Evolutionary conservation across 1,284 basidiomycete genomes (phyloP).

Genomic region (Marasmius fiardii): DNA sequence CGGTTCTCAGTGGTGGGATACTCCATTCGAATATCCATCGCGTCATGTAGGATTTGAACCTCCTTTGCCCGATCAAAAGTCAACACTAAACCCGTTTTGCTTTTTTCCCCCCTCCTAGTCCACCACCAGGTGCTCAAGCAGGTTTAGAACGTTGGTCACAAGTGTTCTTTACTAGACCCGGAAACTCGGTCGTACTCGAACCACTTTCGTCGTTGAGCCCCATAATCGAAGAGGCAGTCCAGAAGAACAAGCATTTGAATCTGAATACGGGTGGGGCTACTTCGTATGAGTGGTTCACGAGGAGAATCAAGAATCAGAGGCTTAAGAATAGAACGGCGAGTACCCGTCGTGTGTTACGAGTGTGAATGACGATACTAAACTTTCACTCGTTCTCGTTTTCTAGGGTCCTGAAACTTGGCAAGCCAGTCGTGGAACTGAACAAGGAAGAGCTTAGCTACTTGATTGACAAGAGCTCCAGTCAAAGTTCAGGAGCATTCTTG

Average conservation of each 20-base stretch:
- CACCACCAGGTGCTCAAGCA: conserved; percentile 37
- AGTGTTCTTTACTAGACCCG: conserved; percentile 61
- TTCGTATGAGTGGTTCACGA: conserved; percentile 38
- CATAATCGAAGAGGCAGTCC: conserved; percentile 38
- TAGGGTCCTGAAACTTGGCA: conserved; percentile 31
- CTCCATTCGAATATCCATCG: conserved; percentile 47
- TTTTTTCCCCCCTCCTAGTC: conserved; percentile 19
- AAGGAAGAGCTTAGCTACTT: conserved; percentile 12
- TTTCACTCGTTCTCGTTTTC: not conserved
- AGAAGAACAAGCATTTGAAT: conserved; percentile 27
- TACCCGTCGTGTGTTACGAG: conserved; percentile 13
- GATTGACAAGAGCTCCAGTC: too few species aligned
- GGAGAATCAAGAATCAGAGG: conserved; percentile 40
- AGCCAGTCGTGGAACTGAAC: conserved; percentile 30
- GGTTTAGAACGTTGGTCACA: conserved; percentile 52
- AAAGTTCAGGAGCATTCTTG: too few species aligned
- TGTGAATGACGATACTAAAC: not conserved
- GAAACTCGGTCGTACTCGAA: conserved; percentile 43
- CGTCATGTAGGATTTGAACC: conserved; percentile 34
- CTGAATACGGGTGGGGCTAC: conserved; percentile 34
- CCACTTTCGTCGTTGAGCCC: conserved; percentile 49
- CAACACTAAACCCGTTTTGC: conserved; percentile 20
- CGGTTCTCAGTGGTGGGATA: conserved; percentile 47
- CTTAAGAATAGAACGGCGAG: conserved; percentile 37
- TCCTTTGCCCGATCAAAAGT: conserved; percentile 37